Conservation (phyloP, 2,329 filamentous ascomycete genomes). For the Meredithiella fracta region DNA sequence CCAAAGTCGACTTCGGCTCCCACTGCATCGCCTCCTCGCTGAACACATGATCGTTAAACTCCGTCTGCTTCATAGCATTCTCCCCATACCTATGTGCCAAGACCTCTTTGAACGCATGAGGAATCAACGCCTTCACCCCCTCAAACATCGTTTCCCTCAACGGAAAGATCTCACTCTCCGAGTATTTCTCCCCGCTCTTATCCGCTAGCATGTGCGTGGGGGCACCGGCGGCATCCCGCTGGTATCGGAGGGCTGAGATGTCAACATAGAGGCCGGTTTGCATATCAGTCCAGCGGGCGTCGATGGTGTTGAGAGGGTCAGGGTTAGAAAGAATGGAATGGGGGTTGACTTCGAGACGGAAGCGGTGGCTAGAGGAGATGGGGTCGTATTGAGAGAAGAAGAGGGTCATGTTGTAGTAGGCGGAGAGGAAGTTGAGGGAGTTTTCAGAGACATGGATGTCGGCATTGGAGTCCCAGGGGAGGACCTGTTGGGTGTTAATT, state of each 20-base stretch:
- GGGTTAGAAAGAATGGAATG: slow-evolving; percentile 24
- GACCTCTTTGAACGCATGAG: slow-evolving; percentile 42
- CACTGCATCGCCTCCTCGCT: slow-evolving; percentile 24
- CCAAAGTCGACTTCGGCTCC: slow-evolving; percentile 14
- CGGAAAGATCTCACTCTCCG: slow-evolving; percentile 45
- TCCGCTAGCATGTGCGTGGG: slow-evolving; percentile 29
- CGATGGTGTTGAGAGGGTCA: slow-evolving; percentile 18
- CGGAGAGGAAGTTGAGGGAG: slow-evolving; percentile 49
- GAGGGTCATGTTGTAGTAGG: slow-evolving; percentile 46
- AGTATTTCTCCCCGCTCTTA: slow-evolving; percentile 35
- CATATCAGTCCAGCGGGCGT: slow-evolving; percentile 34
- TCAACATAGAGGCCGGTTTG: slow-evolving; percentile 32
- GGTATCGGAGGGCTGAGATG: slow-evolving; percentile 34
- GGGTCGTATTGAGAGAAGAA: slow-evolving; percentile 28
- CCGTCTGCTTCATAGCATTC: slow-evolving; percentile 32
- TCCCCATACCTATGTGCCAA: slow-evolving; percentile 40
- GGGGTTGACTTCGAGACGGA: slow-evolving; percentile 34
- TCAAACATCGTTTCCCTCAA: slow-evolving; percentile 54
- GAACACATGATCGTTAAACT: slow-evolving; percentile 33
- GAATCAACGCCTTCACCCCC: slow-evolving; percentile 48
- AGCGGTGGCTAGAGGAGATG: slow-evolving; percentile 26
- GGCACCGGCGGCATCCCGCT: slow-evolving; percentile 25
- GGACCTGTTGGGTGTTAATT: slow-evolving; percentile 28
- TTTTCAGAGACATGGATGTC: slow-evolving; percentile 56
- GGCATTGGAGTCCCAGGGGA: slow-evolving; percentile 65